phyloP scores from a whole-genome alignment of 495 filamentous ascomycete genomes.

The Thermothielavioides terrestris region DNA sequence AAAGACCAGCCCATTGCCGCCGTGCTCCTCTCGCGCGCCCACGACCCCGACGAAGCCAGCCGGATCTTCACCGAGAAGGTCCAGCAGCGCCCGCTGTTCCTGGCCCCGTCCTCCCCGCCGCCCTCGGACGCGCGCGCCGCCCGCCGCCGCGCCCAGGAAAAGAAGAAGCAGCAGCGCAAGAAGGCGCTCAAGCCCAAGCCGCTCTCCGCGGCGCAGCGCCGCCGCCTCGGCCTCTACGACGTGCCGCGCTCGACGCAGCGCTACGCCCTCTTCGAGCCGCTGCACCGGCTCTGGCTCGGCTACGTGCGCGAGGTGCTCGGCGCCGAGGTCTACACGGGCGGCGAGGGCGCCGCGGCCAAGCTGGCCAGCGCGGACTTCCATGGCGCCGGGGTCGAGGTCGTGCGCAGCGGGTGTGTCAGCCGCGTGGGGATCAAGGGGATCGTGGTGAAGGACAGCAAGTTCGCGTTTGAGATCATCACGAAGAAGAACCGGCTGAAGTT shows the following conservation, averaged over 20 bases:
- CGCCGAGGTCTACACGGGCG: constrained; percentile 34
- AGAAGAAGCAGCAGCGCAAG: constrained; percentile 49
- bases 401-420: constrained; percentile 67
- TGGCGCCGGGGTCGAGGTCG: constrained; percentile 76
- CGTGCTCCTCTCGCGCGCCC: constrained; percentile 61
- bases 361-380: constrained; percentile 81
- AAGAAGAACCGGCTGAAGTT: constrained; percentile 57
- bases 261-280: constrained; percentile 64
- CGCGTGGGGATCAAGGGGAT: constrained; percentile 79
- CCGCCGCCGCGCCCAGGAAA: constrained; percentile 48
- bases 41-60: constrained; percentile 58
- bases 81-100: constrained; percentile 70
- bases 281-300: constrained; percentile 70
- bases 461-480: constrained; percentile 76
- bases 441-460: constrained; percentile 80
- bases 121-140: constrained; percentile 55
- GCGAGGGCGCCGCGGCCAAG: constrained; percentile 48
- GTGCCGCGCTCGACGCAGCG: constrained; percentile 60
- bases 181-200: constrained; percentile 60
- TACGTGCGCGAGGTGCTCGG: constrained; percentile 75
- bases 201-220: constrained; percentile 72
- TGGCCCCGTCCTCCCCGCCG: constrained; percentile 61
- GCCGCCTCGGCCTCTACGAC: constrained; percentile 60
- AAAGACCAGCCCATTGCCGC: constrained; percentile 46
- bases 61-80: constrained; percentile 74